Conservation (phyloP, 257 asterid species). For the Rauvolfia tetraphylla region DNA sequence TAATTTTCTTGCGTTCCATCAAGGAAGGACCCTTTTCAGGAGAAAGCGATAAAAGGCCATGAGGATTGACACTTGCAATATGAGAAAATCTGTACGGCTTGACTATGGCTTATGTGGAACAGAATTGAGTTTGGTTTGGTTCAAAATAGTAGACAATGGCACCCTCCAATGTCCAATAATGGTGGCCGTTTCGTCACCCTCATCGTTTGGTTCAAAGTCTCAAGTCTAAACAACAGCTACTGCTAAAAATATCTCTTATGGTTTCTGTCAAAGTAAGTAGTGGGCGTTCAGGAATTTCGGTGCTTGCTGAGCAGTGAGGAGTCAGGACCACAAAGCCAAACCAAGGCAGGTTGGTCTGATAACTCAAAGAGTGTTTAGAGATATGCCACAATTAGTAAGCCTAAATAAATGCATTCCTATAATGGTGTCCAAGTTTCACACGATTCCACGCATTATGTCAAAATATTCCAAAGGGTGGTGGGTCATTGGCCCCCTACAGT, state of each 20-base stretch:
- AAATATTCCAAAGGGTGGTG: slow-evolving; percentile 20
- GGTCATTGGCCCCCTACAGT: not conserved
- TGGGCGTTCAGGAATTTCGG: slow-evolving; percentile 5
- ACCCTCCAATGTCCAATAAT: not conserved
- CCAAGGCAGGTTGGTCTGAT: slow-evolving; percentile 20
- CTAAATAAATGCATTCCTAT: slow-evolving; percentile 33
- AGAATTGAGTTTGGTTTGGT: slow-evolving; percentile 8
- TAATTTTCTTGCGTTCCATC: not conserved
- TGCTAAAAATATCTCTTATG: not conserved
- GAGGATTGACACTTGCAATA: not conserved
- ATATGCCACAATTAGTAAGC: slow-evolving; percentile 32
- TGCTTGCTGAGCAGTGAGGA: not conserved
- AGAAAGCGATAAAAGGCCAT: not conserved
- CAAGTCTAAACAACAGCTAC: not conserved
- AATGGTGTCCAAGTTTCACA: slow-evolving; percentile 37
- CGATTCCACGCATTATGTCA: slow-evolving; percentile 25
- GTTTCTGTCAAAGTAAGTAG: not conserved
- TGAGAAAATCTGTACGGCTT: not conserved
- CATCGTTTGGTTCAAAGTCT: not conserved
- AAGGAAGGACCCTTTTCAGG: slow-evolving; percentile 1
- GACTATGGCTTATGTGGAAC: not conserved
- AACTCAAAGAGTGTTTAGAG: slow-evolving; percentile 25
- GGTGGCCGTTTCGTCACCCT: not conserved
- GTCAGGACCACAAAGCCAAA: slow-evolving; percentile 32
- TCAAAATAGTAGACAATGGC: slow-evolving; percentile 15